Conservation (phyloP, 495 filamentous ascomycete species). For the Xylaria castorea region DNA sequence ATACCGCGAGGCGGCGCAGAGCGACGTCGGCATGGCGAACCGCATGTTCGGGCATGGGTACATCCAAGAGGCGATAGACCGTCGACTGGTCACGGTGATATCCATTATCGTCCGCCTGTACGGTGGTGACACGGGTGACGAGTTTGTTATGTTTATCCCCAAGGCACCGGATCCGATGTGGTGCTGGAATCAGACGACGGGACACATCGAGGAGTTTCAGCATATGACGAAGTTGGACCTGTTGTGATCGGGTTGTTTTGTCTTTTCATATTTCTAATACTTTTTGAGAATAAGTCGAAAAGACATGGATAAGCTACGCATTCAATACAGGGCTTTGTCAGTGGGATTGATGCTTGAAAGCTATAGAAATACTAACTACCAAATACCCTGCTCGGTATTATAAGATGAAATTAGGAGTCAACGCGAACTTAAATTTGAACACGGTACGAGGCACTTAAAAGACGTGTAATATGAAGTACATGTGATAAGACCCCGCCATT, state of each 20-base stretch:
- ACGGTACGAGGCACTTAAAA: background rate
- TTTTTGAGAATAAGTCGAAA: background rate
- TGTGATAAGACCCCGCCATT: conserved; percentile 22
- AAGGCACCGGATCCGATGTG: conserved; percentile 39
- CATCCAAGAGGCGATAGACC: conserved; percentile 21
- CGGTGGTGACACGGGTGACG: conserved; percentile 4
- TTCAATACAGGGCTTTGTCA: background rate
- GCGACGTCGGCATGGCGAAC: background rate
- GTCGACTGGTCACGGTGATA: conserved; percentile 22
- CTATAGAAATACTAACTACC: background rate
- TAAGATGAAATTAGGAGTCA: background rate
- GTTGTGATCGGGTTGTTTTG: conserved; percentile 1
- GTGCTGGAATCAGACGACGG: conserved; percentile 37
- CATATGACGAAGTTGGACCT: conserved; percentile 26
- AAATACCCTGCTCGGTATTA: background rate
- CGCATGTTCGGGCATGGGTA: conserved; percentile 14
- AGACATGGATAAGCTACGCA: background rate
- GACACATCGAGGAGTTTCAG: conserved; percentile 26
- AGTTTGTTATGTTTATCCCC: conserved; percentile 17
- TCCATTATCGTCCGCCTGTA: conserved; percentile 20
- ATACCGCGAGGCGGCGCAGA: conserved; percentile 5
- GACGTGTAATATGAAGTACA: conserved; percentile 5
- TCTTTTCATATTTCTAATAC: background rate
- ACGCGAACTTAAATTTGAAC: background rate
- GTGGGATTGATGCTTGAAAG: background rate